Conservation (phyloP, 768 basidiomycete genomes). For the Tubosaeta brunneosetosa region DNA sequence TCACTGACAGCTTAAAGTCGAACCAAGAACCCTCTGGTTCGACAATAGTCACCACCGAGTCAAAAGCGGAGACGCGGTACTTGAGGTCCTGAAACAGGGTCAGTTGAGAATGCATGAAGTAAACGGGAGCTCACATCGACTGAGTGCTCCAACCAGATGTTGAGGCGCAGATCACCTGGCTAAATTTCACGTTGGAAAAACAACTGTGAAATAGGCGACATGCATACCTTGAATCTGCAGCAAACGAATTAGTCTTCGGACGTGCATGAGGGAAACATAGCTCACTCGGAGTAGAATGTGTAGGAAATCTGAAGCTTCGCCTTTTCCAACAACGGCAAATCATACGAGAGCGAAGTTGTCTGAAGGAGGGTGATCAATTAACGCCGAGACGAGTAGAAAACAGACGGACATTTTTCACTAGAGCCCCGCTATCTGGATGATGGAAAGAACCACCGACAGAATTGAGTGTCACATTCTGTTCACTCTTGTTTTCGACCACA, state of each 20-base stretch:
- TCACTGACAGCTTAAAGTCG: slow-evolving; percentile 75
- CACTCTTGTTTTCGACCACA: slow-evolving; percentile 71
- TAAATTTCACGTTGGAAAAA: slow-evolving; percentile 26
- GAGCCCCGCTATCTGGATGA: slow-evolving; percentile 52
- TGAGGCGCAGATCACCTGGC: slow-evolving; percentile 73
- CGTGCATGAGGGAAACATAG: slow-evolving; percentile 5
- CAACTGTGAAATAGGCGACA: not conserved
- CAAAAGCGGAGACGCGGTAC: slow-evolving; percentile 65
- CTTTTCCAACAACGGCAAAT: slow-evolving; percentile 48
- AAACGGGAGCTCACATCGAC: slow-evolving; percentile 45
- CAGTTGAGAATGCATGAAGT: not conserved
- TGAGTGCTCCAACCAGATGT: slow-evolving; percentile 70
- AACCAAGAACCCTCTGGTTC: slow-evolving; percentile 76
- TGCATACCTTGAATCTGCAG: slow-evolving; percentile 56
- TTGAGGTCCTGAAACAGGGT: slow-evolving; percentile 42
- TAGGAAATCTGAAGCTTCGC: slow-evolving; percentile 66
- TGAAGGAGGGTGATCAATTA: slow-evolving; percentile 24
- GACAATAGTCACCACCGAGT: slow-evolving; percentile 72
- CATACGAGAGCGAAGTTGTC: slow-evolving; percentile 57
- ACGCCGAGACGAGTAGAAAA: not conserved
- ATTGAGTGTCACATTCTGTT: slow-evolving; percentile 63
- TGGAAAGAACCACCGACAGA: slow-evolving; percentile 65
- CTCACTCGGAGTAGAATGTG: slow-evolving; percentile 78
- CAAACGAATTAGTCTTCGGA: slow-evolving; percentile 4
- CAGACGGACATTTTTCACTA: slow-evolving; percentile 69